phyloP scores from a whole-genome alignment of 192 early-diverging fungal species.

The Rhizoclosmatium sp. region DNA sequence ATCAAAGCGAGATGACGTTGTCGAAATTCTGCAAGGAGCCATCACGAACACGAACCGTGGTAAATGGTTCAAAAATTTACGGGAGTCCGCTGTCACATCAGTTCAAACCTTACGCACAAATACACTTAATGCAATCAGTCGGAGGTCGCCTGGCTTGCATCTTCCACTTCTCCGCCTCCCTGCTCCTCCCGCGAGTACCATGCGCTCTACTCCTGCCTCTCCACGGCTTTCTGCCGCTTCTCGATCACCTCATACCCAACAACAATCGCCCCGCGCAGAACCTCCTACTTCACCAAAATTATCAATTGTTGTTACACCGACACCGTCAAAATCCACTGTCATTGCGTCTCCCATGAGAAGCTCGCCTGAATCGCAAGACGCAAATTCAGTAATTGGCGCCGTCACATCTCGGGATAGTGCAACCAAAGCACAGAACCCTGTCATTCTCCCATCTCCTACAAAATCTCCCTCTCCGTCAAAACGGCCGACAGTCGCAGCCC shows the following conservation, averaged over 20 bases:
- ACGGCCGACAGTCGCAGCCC: background rate
- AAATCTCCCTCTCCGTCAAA: no score
- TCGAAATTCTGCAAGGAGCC: conserved; percentile 12
- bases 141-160: no score
- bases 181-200: no score
- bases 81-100: background rate
- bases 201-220: no score
- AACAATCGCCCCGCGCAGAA: background rate
- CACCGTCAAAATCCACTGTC: background rate
- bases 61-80: conserved; percentile 13
- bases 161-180: no score
- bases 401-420: background rate
- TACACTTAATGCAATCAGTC: no score
- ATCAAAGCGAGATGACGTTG: background rate
- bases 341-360: background rate
- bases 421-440: background rate
- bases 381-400: background rate
- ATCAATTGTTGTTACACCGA: background rate
- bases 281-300: background rate
- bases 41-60: conserved; percentile 7
- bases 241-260: background rate
- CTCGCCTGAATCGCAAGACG: background rate
- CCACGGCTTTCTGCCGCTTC: no score
- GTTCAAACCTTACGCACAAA: background rate
- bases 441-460: background rate